Conservation (phyloP, 208 protist genomes). For the Angomonas ambiguus region DNA sequence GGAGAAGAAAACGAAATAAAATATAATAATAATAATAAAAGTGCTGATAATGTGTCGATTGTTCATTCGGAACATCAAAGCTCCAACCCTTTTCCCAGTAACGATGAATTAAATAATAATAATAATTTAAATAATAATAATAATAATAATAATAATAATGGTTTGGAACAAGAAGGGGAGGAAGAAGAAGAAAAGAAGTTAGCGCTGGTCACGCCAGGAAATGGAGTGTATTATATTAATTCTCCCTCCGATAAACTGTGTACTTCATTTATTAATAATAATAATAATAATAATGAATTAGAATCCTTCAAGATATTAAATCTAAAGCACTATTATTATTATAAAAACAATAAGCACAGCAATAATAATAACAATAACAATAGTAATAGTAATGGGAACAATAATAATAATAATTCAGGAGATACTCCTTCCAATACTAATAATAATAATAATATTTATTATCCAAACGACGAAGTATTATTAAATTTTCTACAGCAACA, state of each 20-base stretch:
- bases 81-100: neutral
- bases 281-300: neutral
- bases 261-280: neutral
- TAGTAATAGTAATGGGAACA: neutral
- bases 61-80: neutral
- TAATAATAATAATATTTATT: constrained; percentile 4
- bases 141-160: constrained; percentile 11
- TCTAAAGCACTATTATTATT: neutral
- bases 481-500: neutral
- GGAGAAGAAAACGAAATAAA: constrained; percentile 1
- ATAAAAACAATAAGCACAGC: constrained; percentile 3
- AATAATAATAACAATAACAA: constrained; percentile 10
- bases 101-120: constrained; percentile 5
- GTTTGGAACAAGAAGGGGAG: too few species aligned
- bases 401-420: neutral
- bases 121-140: constrained; percentile 5
- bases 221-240: neutral
- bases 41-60: neutral
- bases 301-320: neutral
- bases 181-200: too few species aligned
- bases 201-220: neutral
- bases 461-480: neutral
- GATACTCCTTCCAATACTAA: neutral
- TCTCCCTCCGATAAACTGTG: neutral
- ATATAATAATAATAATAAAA: constrained; percentile 11